Base-by-base conservation (phyloP, 2,329 filamentous ascomycete species). In the Arthrobotrys sphaeroides region DNA sequence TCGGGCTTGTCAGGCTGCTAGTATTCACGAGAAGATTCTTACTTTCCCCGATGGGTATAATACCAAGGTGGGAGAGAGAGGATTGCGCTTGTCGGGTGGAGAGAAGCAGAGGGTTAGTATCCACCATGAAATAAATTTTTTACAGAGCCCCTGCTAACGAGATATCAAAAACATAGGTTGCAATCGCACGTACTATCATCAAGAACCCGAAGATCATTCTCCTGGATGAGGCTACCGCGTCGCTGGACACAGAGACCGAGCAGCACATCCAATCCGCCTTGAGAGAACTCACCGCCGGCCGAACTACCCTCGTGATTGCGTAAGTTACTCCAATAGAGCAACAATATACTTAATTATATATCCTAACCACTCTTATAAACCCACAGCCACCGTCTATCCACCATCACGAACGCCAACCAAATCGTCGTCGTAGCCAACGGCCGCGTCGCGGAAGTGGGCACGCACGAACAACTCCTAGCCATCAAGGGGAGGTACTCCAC, bases 291-390 rank as follows among this genome's bases (percentile, higher is more conserved):
- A 92, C 92, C 13, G 86, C 90, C 78, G 94, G 93, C 57, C 91
- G 95, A 51, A 99, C 95, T 0, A 90, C 97, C 84, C 88, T 99
- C 75, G 93, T 98, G 60, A 98, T 99, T 84, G 95, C 95, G 84
- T 93, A 89, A 84, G 72, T 69, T n/a, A n/a, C 12, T 2, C 26
- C 26, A 13, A 6, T 28, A 28, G n/a, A 33, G 5, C 26, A 24
- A 5, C n/a, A n/a, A 12, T 33, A 49, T 31, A 16, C 9, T 26
- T 24, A 20, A 22, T 22, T 16, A 20, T 36, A 20, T n/a, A 43
- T 61, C 28, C 40, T 66, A 64, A 64, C 13, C 16, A n/a, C n/a
- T n/a, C n/a, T n/a, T 36, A 45, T 16, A 2, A 3, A 38, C 65
- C 9, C 47, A 18, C 77, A 89, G 87, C 61, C 93, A 96, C 82